phyloP scores from a whole-genome alignment of 2,329 filamentous ascomycete species.

The Neonectria hederae region DNA sequence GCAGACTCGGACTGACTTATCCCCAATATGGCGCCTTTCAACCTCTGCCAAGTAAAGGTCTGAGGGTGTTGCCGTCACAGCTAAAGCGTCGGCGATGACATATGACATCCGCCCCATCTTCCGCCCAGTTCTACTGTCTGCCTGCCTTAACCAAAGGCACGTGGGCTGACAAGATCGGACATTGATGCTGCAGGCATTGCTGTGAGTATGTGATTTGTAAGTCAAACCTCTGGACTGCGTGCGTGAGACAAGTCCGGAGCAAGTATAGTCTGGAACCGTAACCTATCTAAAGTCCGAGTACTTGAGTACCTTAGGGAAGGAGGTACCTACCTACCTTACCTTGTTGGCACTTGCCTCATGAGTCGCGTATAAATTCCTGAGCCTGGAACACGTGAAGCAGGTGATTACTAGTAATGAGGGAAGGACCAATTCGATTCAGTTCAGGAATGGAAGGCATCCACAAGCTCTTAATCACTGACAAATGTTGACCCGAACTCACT shows the following conservation, averaged over 20 bases:
- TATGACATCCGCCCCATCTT: conserved; percentile 4
- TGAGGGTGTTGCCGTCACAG: conserved; percentile 6
- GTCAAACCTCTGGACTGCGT: neutral
- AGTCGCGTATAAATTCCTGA: neutral
- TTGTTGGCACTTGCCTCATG: neutral
- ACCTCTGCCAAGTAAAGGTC: conserved; percentile 11
- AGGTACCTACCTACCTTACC: neutral
- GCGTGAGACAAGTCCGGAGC: conserved; percentile 14
- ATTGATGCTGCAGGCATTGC: neutral
- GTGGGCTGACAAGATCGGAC: conserved; percentile 11
- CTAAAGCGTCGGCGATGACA: conserved; percentile 3
- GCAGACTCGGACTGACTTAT: conserved; percentile 3
- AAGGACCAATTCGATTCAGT: neutral
- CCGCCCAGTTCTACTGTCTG: neutral
- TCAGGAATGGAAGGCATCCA: conserved; percentile 4
- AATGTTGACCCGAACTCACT: neutral
- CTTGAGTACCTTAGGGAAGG: neutral
- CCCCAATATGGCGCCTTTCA: neutral
- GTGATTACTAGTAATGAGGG: neutral
- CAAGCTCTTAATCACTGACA: neutral
- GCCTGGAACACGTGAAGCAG: neutral
- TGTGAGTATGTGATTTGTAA: conserved; percentile 17
- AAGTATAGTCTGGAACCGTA: neutral
- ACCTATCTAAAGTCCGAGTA: conserved; percentile 13
- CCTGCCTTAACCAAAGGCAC: conserved; percentile 18